Percentiles rank a stretch among this genome's conserved stretches.
phyloP scores from a whole-genome alignment of 2,329 filamentous ascomycete genomes.

The Diaporthe humulicola region DNA sequence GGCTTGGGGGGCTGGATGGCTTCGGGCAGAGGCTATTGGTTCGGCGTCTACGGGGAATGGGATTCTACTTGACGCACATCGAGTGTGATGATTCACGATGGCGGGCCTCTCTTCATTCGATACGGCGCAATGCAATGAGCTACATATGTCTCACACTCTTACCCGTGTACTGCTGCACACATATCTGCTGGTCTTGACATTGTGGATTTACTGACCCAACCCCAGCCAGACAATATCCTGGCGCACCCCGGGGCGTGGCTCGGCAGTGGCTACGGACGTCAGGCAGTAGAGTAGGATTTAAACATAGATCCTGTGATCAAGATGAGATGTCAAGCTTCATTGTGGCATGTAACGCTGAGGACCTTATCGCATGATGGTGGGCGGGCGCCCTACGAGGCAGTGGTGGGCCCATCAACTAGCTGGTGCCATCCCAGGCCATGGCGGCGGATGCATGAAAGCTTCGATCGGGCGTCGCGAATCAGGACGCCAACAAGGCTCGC shows the following conservation, averaged over 20 bases:
- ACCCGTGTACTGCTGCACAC: not conserved
- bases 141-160: conserved; percentile 9
- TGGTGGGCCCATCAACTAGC: not conserved
- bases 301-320: conserved; percentile 17
- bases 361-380: not conserved
- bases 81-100: conserved; percentile 21
- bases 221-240: not conserved
- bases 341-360: conserved; percentile 15
- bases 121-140: not conserved
- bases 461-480: conserved; percentile 5
- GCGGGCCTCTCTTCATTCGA: not conserved
- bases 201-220: not conserved
- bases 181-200: not conserved
- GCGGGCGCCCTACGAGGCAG: conserved; percentile 10
- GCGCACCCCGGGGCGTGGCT: conserved; percentile 8
- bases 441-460: not conserved
- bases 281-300: conserved; percentile 20
- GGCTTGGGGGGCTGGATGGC: conserved; percentile 14
- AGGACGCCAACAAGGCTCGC: not conserved
- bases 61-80: not conserved
- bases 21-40: conserved; percentile 20
- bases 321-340: conserved; percentile 7
- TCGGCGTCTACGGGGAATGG: conserved; percentile 13
- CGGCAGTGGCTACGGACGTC: not conserved
- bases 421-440: not conserved